A percentile compares a stretch with the other conserved stretches of the same genome.
phyloP scores from a whole-genome alignment of 495 filamentous ascomycete genomes.

The Annulohypoxylon moriforme region DNA sequence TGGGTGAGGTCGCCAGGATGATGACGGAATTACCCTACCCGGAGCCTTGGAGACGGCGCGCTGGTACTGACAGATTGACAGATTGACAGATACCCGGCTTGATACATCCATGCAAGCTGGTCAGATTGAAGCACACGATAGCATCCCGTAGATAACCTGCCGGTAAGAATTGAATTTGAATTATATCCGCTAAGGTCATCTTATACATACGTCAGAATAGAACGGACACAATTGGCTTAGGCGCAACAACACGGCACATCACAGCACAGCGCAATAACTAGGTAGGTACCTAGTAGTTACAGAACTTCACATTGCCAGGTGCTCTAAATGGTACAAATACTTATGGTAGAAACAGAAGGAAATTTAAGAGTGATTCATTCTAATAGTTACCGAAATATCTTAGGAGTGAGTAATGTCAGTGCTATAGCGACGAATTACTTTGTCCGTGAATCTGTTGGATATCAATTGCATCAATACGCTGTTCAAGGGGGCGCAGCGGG shows the following conservation, averaged over 20 bases:
- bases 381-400: neutral
- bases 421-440: slow-evolving; percentile 1
- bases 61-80: slow-evolving; percentile 24
- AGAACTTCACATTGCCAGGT: neutral
- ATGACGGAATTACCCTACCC: slow-evolving; percentile 43
- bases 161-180: neutral
- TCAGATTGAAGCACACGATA: slow-evolving; percentile 8
- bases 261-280: neutral
- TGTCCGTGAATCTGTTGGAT: slow-evolving; percentile 16
- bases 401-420: neutral
- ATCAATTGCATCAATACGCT: slow-evolving; percentile 8
- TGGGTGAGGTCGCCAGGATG: slow-evolving; percentile 37
- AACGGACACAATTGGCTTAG: no score
- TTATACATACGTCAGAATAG: neutral
- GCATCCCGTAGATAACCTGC: neutral
- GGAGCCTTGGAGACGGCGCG: slow-evolving; percentile 33
- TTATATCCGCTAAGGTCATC: neutral
- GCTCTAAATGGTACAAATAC: neutral
- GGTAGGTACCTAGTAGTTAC: neutral
- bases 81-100: slow-evolving; percentile 15
- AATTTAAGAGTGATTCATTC: neutral
- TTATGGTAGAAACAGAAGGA: neutral
- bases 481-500: slow-evolving; percentile 6
- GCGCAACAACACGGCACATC: neutral
- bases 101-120: slow-evolving; percentile 7